These are phyloP conservation scores for Trichoderma aggressivum DNA, from an alignment of 2,329 filamentous ascomycete genomes.

Conservation along the genomic window DNA sequence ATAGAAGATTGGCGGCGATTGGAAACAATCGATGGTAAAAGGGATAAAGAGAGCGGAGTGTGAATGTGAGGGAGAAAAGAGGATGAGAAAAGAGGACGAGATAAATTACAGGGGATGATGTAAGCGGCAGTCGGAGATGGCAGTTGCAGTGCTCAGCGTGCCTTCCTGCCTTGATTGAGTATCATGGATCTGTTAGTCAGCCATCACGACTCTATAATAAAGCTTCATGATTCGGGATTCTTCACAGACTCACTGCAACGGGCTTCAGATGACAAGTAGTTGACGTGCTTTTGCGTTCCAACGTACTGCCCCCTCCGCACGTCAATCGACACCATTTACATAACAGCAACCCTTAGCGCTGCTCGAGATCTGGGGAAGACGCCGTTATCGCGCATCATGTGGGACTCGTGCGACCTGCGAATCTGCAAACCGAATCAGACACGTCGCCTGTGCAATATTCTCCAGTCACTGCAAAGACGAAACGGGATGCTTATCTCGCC, in stretches of 20 bases:
- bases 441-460: not conserved
- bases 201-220: not conserved
- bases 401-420: not conserved
- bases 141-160: not conserved
- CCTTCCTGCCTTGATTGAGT: not conserved
- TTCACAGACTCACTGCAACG: not conserved
- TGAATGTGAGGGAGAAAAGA: not conserved
- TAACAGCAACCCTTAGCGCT: slow-evolving; percentile 10
- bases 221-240: not conserved
- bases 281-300: too few relatives aligned
- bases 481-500: slow-evolving; percentile 11
- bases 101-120: not conserved
- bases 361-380: slow-evolving; percentile 11
- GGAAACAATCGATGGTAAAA: not conserved
- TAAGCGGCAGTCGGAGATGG: not conserved
- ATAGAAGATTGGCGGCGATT: not conserved
- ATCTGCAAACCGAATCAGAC: not conserved
- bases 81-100: not conserved
- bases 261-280: not conserved
- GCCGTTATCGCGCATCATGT: slow-evolving; percentile 11
- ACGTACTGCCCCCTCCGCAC: not conserved
- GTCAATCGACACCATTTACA: not conserved
- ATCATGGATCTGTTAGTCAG: not conserved
- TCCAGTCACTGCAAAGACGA: not conserved
- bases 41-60: not conserved